A percentile compares a stretch with the other conserved stretches of the same genome.
phyloP scores from a whole-genome alignment of 2,329 filamentous ascomycete species.

The Fusarium agapanthi region DNA sequence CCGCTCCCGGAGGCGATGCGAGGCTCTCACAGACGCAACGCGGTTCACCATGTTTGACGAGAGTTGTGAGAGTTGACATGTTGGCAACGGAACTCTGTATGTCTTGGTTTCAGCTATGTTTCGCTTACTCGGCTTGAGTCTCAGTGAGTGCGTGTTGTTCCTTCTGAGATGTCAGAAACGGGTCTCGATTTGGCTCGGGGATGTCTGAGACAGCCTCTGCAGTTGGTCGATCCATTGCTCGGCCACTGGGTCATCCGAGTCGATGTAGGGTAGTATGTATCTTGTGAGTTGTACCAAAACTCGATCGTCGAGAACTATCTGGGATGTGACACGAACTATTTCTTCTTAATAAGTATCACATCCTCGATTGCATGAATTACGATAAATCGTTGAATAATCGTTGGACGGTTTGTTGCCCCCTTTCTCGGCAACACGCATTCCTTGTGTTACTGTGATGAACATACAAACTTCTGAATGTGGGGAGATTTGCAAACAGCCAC shows the following conservation, averaged over 20 bases:
- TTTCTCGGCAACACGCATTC: constrained; percentile 32
- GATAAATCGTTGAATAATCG: not conserved
- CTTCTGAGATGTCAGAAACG: constrained; percentile 28
- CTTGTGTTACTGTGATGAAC: constrained; percentile 22
- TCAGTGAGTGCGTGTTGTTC: not conserved
- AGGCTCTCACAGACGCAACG: constrained; percentile 28
- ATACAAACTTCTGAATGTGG: not conserved
- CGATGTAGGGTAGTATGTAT: constrained; percentile 28
- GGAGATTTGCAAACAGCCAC: constrained; percentile 31
- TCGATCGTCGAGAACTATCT: not conserved
- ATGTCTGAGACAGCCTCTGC: constrained; percentile 19
- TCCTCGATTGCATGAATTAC: not conserved
- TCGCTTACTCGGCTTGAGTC: constrained; percentile 21
- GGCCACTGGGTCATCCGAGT: not conserved
- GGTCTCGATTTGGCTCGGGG: not conserved
- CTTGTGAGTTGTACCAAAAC: not conserved
- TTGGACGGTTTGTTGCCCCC: constrained; percentile 6
- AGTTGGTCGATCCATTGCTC: constrained; percentile 3
- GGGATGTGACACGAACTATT: not conserved
- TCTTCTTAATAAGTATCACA: not conserved
- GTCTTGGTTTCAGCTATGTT: constrained; percentile 38
- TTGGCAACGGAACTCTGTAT: constrained; percentile 7
- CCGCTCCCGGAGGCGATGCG: constrained; percentile 4
- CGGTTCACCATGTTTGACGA: constrained; percentile 27
- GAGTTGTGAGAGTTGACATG: constrained; percentile 18